Evolutionary conservation across 2,329 filamentous ascomycete genomes (phyloP).

Genomic region (Leptodontidium sp.): DNA sequence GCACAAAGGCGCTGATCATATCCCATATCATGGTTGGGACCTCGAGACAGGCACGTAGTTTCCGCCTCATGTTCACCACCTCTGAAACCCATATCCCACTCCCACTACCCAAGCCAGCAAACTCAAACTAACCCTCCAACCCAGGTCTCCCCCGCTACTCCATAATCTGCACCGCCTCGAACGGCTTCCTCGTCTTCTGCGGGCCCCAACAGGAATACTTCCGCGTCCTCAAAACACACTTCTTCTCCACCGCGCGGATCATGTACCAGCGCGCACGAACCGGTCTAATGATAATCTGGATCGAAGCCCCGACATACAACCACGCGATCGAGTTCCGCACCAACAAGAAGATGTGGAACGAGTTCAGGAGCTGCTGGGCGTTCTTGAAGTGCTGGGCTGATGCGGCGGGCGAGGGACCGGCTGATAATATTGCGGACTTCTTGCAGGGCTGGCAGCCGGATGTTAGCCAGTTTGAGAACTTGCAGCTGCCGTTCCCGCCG

Average conservation of each 20-base stretch:
- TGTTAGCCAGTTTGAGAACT: background rate
- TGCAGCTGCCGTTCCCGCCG: conserved; percentile 6
- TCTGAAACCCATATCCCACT: background rate
- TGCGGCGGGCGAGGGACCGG: conserved; percentile 3
- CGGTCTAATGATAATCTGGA: conserved; percentile 23
- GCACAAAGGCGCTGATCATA: conserved; percentile 1
- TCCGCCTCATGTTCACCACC: background rate
- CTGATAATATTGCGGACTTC: conserved; percentile 13
- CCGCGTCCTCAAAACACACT: conserved; percentile 8
- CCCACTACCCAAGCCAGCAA: background rate
- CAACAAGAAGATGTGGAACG: conserved; percentile 7
- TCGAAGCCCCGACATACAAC: conserved; percentile 4
- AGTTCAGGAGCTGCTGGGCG: conserved; percentile 21
- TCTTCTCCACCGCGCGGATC: conserved; percentile 11
- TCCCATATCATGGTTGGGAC: conserved; percentile 20
- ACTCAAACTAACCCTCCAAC: background rate
- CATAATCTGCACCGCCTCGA: conserved; percentile 15
- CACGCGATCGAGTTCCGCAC: conserved; percentile 4
- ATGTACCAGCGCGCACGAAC: conserved; percentile 16
- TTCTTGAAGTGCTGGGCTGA: conserved; percentile 23
- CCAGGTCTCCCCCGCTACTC: conserved; percentile 17
- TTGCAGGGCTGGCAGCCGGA: conserved; percentile 1
- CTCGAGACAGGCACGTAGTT: background rate
- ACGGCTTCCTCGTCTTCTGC: conserved; percentile 22
- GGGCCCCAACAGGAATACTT: conserved; percentile 17